Conservation (phyloP, 805 yeast genomes). For the Candida pseudoglaebosa region DNA sequence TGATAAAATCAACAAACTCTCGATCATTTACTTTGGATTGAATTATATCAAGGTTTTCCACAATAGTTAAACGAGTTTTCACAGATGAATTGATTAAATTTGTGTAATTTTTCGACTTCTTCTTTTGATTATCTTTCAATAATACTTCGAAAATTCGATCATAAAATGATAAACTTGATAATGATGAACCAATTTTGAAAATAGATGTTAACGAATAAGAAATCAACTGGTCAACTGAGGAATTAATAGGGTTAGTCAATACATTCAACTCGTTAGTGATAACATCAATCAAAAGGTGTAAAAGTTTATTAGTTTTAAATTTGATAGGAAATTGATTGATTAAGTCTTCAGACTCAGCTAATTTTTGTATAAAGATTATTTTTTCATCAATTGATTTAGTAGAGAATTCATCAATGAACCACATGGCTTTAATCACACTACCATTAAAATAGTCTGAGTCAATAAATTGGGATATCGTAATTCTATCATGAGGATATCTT, state of each 20-base stretch:
- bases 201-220: constrained; percentile 51
- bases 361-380: constrained; percentile 61
- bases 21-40: constrained; percentile 47
- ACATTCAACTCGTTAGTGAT: constrained; percentile 38
- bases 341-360: constrained; percentile 36
- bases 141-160: constrained; percentile 58
- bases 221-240: constrained; percentile 23
- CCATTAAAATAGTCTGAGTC: constrained; percentile 75
- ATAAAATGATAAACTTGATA: constrained; percentile 75
- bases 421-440: constrained; percentile 74
- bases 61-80: constrained; percentile 25
- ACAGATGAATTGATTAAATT: constrained; percentile 30
- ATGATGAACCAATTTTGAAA: constrained; percentile 55
- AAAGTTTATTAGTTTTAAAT: constrained; percentile 62
- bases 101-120: constrained; percentile 20
- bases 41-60: constrained; percentile 46
- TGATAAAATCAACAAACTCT: constrained; percentile 47
- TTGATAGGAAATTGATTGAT: constrained; percentile 34
- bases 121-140: constrained; percentile 21
- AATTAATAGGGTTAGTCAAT: constrained; percentile 25
- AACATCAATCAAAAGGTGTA: constrained; percentile 61
- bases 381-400: constrained; percentile 70
- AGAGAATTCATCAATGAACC: constrained; percentile 77
- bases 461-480: constrained; percentile 63
- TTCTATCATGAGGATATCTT: constrained; percentile 54